phyloP scores from a whole-genome alignment of 139 green algal species.

The Closterium sp. region DNA sequence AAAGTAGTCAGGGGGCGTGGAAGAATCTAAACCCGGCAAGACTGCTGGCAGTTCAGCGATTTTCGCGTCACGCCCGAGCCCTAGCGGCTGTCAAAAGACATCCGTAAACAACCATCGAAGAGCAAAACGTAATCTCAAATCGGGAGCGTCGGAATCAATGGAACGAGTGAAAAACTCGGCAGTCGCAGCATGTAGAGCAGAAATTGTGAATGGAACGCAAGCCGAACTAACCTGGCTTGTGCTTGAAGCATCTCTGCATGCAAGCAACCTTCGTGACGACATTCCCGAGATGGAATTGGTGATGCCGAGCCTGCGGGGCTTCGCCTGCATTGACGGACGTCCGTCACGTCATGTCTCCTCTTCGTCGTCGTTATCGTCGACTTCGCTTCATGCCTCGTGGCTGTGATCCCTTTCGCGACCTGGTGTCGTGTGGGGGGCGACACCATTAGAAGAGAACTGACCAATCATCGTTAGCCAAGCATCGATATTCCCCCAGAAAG shows the following conservation, averaged over 20 bases:
- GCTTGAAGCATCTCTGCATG: neutral
- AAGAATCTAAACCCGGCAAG: neutral
- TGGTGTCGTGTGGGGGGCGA: too few relatives aligned
- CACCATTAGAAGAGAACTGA: too few relatives aligned
- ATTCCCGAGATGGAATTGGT: neutral
- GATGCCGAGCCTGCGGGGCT: neutral
- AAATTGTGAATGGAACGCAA: too few relatives aligned
- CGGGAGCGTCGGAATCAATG: neutral
- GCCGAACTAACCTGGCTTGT: neutral
- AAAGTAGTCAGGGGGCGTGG: too few relatives aligned
- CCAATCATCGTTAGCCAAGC: too few relatives aligned
- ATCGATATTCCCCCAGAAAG: too few relatives aligned
- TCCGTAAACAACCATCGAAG: too few relatives aligned
- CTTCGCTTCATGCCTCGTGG: neutral
- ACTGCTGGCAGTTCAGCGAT: neutral
- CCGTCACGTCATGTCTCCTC: too few relatives aligned
- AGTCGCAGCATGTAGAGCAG: neutral
- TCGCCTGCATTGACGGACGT: neutral
- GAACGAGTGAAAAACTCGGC: neutral
- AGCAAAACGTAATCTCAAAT: too few relatives aligned
- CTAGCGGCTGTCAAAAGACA: too few relatives aligned
- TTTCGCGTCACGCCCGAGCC: neutral
- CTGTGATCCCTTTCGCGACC: neutral
- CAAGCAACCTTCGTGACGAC: neutral
- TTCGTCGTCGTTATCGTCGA: neutral